Evolutionary conservation across 129 eudicot genomes (phyloP).

Genomic region (Lactuca saligna): DNA sequence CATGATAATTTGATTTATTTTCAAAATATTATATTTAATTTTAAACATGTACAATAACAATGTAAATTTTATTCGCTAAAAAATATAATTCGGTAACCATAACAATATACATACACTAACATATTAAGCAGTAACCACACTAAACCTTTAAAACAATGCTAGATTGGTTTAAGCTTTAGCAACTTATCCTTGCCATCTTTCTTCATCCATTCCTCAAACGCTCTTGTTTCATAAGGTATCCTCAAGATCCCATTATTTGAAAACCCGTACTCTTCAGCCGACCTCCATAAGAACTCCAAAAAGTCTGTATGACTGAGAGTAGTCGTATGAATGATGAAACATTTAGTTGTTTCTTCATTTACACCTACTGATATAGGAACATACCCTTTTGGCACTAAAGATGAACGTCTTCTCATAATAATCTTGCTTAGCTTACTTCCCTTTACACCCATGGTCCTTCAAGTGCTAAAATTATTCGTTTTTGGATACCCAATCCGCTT

Average conservation of each 20-base stretch:
- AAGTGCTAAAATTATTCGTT: neutral
- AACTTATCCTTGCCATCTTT: slow-evolving; percentile 35
- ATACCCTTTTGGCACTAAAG: slow-evolving; percentile 50
- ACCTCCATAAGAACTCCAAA: slow-evolving; percentile 40
- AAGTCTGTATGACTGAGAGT: slow-evolving; percentile 46
- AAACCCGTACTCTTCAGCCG: slow-evolving; percentile 61
- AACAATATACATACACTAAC: neutral
- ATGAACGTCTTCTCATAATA: neutral
- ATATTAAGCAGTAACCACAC: neutral
- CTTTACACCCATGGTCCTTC: slow-evolving; percentile 45
- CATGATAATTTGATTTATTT: neutral
- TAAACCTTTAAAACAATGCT: neutral
- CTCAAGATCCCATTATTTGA: slow-evolving; percentile 44
- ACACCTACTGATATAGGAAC: slow-evolving; percentile 56
- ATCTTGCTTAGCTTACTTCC: slow-evolving; percentile 37
- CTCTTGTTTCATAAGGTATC: slow-evolving; percentile 51
- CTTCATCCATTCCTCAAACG: slow-evolving; percentile 50
- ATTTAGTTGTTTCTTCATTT: slow-evolving; percentile 32
- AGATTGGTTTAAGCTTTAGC: slow-evolving; percentile 30
- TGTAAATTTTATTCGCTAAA: neutral
- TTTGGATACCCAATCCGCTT: neutral
- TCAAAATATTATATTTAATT: no score
- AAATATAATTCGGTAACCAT: neutral
- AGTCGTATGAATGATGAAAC: slow-evolving; percentile 47
- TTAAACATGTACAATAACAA: neutral